Evolutionary conservation across 371 early-diverging fungal genomes (phyloP).

Genomic region (Nematocida sp.): DNA sequence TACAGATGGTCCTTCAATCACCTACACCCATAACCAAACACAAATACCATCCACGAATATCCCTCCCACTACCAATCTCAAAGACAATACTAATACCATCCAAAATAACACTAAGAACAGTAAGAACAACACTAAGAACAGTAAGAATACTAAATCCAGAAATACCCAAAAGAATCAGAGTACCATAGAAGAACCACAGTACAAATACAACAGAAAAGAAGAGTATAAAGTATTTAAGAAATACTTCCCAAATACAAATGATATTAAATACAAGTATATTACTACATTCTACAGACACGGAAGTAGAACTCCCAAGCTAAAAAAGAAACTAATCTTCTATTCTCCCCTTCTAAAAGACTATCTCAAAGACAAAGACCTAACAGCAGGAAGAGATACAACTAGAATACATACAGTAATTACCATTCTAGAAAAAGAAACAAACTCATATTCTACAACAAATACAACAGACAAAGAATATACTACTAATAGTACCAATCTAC

Average conservation of each 20-base stretch:
- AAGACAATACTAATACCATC: too few species aligned
- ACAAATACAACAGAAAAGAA: background rate
- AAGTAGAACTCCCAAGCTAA: slow-evolving; percentile 47
- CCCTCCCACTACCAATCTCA: too few species aligned
- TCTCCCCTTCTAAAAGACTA: slow-evolving; percentile 24
- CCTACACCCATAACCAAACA: too few species aligned
- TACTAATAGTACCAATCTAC: background rate
- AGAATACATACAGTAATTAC: background rate
- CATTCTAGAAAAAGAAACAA: background rate
- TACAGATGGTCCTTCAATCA: too few species aligned
- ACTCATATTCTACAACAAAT: too few species aligned
- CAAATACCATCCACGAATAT: too few species aligned
- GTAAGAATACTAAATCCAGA: too few species aligned
- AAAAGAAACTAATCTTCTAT: slow-evolving; percentile 17
- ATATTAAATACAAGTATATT: background rate
- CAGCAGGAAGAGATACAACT: slow-evolving; percentile 33
- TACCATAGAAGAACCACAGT: too few species aligned
- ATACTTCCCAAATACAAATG: background rate
- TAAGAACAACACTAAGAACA: too few species aligned
- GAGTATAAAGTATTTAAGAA: background rate
- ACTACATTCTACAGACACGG: slow-evolving; percentile 41
- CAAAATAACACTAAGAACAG: too few species aligned
- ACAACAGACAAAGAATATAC: background rate
- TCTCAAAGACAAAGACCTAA: background rate
- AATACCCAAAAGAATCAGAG: too few species aligned